Percentiles rank a stretch among this genome's conserved stretches.
These are phyloP conservation scores for Antrodiella citrinella DNA, from an alignment of 768 basidiomycete genomes.

Conservation along the genomic window DNA sequence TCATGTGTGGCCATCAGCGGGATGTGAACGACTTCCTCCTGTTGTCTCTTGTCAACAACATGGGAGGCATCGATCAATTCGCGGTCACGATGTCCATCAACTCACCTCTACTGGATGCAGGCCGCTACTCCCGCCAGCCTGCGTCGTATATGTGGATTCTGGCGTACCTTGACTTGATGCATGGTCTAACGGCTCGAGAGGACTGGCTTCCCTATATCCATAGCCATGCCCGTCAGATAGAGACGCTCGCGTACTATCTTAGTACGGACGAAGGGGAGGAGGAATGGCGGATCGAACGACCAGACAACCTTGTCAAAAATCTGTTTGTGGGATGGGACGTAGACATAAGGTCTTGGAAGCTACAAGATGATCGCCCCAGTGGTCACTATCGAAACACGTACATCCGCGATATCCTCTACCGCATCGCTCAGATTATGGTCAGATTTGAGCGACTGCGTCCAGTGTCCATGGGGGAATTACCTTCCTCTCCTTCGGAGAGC, in stretches of 20 bases:
- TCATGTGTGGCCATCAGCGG: background rate
- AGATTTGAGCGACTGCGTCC: background rate
- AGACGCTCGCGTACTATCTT: background rate
- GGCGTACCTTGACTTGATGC: background rate
- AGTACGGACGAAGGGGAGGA: background rate
- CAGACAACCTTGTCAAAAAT: background rate
- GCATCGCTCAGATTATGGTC: background rate
- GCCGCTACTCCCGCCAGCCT: no score
- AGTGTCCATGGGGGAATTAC: no score
- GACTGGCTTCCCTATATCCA: background rate
- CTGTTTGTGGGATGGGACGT: background rate
- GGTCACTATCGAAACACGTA: background rate
- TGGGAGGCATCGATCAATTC: background rate
- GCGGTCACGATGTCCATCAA: background rate
- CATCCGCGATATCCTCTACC: background rate
- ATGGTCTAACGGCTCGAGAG: background rate
- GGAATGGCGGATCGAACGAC: background rate
- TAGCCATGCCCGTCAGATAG: background rate
- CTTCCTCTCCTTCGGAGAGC: background rate
- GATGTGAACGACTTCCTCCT: background rate
- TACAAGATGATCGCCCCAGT: background rate
- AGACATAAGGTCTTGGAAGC: background rate
- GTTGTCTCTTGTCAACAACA: background rate
- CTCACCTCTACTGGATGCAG: background rate
- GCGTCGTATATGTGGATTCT: background rate